These are phyloP conservation scores for Grosmannia clavigera DNA, from an alignment of 2,329 filamentous ascomycete species.

Conservation along the genomic window DNA sequence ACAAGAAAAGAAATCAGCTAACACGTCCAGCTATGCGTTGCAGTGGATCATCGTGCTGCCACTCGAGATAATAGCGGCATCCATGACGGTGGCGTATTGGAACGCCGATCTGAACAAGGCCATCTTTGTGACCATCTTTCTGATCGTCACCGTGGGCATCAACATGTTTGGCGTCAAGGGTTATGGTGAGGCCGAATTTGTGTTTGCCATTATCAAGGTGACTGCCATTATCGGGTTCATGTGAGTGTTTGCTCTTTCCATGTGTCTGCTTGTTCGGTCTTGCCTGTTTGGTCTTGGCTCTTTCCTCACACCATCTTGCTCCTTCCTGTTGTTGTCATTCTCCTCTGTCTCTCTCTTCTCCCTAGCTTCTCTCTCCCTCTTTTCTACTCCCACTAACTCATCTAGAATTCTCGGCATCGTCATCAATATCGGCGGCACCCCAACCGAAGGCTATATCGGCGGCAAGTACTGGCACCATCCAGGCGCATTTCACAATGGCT, in stretches of 20 bases:
- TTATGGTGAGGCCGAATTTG: constrained; percentile 82
- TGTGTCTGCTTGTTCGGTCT: background rate
- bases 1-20: background rate
- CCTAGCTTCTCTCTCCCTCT: constrained; percentile 1
- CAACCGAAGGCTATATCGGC: constrained; percentile 65
- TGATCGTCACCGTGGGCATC: constrained; percentile 62
- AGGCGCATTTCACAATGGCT: constrained; percentile 73
- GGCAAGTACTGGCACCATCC: constrained; percentile 64
- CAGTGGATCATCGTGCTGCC: constrained; percentile 80
- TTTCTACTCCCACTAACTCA: background rate
- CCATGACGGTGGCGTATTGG: constrained; percentile 78
- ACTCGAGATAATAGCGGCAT: constrained; percentile 76
- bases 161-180: constrained; percentile 82
- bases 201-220: constrained; percentile 79
- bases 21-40: constrained; percentile 55
- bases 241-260: constrained; percentile 30
- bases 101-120: constrained; percentile 49
- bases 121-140: constrained; percentile 75
- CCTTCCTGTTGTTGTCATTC: background rate
- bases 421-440: constrained; percentile 70
- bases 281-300: constrained; percentile 17
- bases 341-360: background rate
- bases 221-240: constrained; percentile 80
- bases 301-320: background rate
- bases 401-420: constrained; percentile 69